phyloP scores from a whole-genome alignment of 176 grass and related monocot genomes.

The Hyparrhenia diplandra region DNA sequence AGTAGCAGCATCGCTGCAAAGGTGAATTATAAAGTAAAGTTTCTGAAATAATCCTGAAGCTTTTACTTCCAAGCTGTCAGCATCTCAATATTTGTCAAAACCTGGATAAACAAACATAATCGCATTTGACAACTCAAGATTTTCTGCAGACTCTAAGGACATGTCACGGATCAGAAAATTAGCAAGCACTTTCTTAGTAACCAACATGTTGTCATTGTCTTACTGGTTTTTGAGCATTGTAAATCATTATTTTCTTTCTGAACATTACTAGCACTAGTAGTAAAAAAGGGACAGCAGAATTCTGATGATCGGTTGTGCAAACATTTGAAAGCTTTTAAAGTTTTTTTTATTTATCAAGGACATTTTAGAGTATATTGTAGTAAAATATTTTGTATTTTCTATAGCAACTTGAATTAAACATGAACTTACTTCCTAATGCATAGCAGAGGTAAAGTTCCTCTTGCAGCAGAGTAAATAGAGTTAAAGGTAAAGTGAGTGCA shows the following conservation, averaged over 20 bases:
- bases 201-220: background rate
- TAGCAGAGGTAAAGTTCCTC: background rate
- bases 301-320: background rate
- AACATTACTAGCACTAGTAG: background rate
- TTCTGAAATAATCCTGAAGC: background rate
- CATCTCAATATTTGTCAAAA: conserved; percentile 1
- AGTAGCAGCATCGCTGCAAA: conserved; percentile 80
- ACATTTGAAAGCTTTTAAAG: background rate
- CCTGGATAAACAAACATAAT: background rate
- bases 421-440: background rate
- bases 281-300: background rate
- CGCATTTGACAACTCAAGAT: background rate
- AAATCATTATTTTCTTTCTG: background rate
- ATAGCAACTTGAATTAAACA: background rate
- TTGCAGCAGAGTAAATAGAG: background rate
- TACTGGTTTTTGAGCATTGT: background rate
- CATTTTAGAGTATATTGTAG: background rate
- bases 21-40: conserved; percentile 32
- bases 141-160: background rate
- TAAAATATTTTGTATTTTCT: background rate
- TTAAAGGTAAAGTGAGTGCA: background rate
- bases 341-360: background rate
- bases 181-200: background rate
- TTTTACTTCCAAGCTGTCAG: conserved; percentile 12
- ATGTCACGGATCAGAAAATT: background rate